These are phyloP conservation scores for Colletotrichum destructivum DNA, from an alignment of 2,329 filamentous ascomycete genomes.

Conservation along the genomic window DNA sequence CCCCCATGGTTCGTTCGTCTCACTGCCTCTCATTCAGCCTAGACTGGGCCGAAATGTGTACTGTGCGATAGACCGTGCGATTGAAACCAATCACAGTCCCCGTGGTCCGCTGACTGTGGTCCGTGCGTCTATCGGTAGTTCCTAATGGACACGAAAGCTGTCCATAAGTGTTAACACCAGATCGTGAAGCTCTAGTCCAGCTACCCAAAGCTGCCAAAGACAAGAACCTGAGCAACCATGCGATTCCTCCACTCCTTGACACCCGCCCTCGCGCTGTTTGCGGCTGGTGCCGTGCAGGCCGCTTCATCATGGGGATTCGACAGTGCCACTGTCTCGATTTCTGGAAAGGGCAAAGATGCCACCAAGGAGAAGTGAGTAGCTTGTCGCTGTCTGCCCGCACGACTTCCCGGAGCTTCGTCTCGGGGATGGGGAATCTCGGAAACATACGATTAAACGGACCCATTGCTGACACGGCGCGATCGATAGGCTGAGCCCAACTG, in stretches of 20 bases:
- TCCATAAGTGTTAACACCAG: conserved; percentile 40
- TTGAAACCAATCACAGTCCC: not conserved
- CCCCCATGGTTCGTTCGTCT: no score
- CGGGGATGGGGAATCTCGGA: conserved; percentile 42
- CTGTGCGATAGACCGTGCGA: conserved; percentile 10
- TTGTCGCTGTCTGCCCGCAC: not conserved
- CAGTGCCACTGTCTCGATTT: conserved; percentile 78
- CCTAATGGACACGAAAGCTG: conserved; percentile 44
- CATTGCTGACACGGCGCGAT: conserved; percentile 23
- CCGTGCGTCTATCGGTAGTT: conserved; percentile 39
- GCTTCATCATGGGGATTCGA: conserved; percentile 80
- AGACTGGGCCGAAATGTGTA: not conserved
- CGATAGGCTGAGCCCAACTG: conserved; percentile 70
- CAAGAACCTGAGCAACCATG: conserved; percentile 52
- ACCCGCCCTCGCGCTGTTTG: conserved; percentile 62
- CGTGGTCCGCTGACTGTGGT: conserved; percentile 4
- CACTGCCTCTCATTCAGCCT: not conserved
- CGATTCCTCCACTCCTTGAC: conserved; percentile 57
- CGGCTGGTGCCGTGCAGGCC: conserved; percentile 66
- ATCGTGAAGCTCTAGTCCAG: conserved; percentile 39
- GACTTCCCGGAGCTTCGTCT: conserved; percentile 42
- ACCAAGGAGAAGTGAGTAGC: conserved; percentile 76
- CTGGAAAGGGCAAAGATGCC: conserved; percentile 75
- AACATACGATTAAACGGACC: not conserved
- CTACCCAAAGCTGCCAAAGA: conserved; percentile 41